A percentile compares a stretch with the other conserved stretches of the same genome.
Evolutionary conservation across 2,329 filamentous ascomycete species (phyloP).

Genomic region (Colletotrichum coccodes): DNA sequence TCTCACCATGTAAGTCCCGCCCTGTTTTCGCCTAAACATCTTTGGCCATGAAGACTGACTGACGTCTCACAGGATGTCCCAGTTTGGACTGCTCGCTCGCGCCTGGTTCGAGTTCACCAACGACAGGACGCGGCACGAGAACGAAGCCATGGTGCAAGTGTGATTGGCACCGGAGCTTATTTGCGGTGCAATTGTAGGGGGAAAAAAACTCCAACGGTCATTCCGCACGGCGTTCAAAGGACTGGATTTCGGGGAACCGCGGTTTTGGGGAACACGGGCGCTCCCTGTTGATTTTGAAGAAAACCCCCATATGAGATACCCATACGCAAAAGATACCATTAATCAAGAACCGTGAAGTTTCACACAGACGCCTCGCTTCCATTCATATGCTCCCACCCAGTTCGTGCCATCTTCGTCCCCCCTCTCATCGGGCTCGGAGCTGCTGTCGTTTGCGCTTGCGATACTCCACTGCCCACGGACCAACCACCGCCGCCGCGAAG

Average conservation of each 20-base stretch:
- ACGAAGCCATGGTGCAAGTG: slow-evolving; percentile 24
- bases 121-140: slow-evolving; percentile 16
- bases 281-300: background rate
- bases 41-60: too few relatives aligned
- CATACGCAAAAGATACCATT: slow-evolving; percentile 13
- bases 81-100: slow-evolving; percentile 26
- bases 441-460: background rate
- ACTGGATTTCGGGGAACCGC: background rate
- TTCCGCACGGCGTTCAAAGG: slow-evolving; percentile 12
- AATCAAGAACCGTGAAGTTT: background rate
- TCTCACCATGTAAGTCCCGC: slow-evolving; percentile 26
- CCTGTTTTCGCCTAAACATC: too few relatives aligned
- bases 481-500: background rate
- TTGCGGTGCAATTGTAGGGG: background rate
- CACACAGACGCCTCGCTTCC: background rate
- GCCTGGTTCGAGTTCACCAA: slow-evolving; percentile 33
- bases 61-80: slow-evolving; percentile 10
- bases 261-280: background rate
- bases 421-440: background rate
- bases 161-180: background rate
- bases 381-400: too few relatives aligned
- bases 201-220: background rate
- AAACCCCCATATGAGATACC: slow-evolving; percentile 11
- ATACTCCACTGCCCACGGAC: background rate
- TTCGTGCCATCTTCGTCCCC: background rate